Evolutionary conservation across 495 filamentous ascomycete species (phyloP).

Genomic region (Penicillium canescens): DNA sequence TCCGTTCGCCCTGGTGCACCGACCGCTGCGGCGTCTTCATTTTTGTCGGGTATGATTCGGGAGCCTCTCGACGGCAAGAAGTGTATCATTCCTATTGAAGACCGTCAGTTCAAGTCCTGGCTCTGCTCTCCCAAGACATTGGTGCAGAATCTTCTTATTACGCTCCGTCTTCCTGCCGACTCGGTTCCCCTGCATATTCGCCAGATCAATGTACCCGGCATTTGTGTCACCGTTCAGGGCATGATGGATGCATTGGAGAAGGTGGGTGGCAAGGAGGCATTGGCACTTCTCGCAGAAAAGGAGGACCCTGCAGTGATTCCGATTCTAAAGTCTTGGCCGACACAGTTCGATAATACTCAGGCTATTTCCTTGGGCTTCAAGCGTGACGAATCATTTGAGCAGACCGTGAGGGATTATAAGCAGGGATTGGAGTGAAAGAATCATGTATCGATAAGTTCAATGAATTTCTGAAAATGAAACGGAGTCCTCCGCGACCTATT

Average conservation of each 20-base stretch:
- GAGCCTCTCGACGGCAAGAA: conserved; percentile 59
- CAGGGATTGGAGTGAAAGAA: conserved; percentile 27
- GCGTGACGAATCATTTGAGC: conserved; percentile 56
- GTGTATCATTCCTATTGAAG: conserved; percentile 62
- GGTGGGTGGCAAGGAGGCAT: conserved; percentile 65
- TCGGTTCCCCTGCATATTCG: conserved; percentile 55
- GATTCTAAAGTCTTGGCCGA: conserved; percentile 70
- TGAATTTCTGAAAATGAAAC: neutral
- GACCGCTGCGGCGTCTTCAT: conserved; percentile 66
- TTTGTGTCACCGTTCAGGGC: conserved; percentile 66
- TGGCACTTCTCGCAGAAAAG: conserved; percentile 60
- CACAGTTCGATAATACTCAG: conserved; percentile 61
- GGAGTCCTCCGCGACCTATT: too few relatives aligned
- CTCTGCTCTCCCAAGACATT: conserved; percentile 63
- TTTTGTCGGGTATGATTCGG: conserved; percentile 68
- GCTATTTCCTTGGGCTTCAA: conserved; percentile 58
- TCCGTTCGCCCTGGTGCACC: conserved; percentile 69
- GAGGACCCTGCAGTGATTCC: conserved; percentile 58
- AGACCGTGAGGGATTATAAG: conserved; percentile 56
- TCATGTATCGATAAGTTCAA: neutral
- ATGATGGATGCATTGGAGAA: conserved; percentile 70
- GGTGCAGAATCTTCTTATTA: conserved; percentile 63
- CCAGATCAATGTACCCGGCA: conserved; percentile 69
- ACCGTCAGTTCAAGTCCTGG: conserved; percentile 61
- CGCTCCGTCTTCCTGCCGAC: conserved; percentile 51